Percentiles rank a stretch among this genome's conserved stretches.
phyloP scores from a whole-genome alignment of 2,329 filamentous ascomycete species.

The Aureobasidium sp. region DNA sequence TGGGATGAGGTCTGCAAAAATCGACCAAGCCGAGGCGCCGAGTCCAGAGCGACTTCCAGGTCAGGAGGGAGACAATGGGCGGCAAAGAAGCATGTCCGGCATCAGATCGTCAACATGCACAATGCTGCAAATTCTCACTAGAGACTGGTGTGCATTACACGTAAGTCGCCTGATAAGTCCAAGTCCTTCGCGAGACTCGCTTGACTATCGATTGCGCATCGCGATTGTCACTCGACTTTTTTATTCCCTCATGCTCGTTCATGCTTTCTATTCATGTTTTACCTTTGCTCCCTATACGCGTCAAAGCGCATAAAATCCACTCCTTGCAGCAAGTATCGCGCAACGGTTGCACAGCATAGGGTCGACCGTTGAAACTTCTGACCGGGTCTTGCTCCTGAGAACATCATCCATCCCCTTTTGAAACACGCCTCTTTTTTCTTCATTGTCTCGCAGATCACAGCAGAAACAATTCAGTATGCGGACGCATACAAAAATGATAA shows the following conservation, averaged over 20 bases:
- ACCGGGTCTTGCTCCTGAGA: slow-evolving; percentile 12
- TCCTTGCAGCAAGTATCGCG: slow-evolving; percentile 9
- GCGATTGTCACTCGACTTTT: background rate
- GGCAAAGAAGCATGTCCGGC: background rate
- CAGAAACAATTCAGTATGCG: background rate
- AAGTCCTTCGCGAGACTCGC: background rate
- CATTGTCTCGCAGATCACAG: background rate
- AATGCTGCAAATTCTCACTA: background rate
- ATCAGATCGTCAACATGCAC: background rate
- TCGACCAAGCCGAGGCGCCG: background rate
- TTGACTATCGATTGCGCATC: background rate
- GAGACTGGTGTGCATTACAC: background rate
- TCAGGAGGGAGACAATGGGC: background rate
- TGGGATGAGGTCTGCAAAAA: background rate
- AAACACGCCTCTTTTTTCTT: slow-evolving; percentile 1
- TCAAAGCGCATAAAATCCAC: background rate
- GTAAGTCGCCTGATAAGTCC: slow-evolving; percentile 4
- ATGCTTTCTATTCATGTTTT: background rate
- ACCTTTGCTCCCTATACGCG: slow-evolving; percentile 4
- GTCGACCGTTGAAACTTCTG: slow-evolving; percentile 13
- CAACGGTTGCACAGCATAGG: slow-evolving; percentile 14
- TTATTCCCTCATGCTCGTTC: background rate
- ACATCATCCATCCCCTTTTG: slow-evolving; percentile 8
- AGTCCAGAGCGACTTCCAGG: background rate
- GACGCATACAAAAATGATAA: background rate